Evolutionary conservation across 2,329 filamentous ascomycete genomes (phyloP), one percentile per base, ranked within the genome.

Genomic region (Tolypocladium amazonense): DNA sequence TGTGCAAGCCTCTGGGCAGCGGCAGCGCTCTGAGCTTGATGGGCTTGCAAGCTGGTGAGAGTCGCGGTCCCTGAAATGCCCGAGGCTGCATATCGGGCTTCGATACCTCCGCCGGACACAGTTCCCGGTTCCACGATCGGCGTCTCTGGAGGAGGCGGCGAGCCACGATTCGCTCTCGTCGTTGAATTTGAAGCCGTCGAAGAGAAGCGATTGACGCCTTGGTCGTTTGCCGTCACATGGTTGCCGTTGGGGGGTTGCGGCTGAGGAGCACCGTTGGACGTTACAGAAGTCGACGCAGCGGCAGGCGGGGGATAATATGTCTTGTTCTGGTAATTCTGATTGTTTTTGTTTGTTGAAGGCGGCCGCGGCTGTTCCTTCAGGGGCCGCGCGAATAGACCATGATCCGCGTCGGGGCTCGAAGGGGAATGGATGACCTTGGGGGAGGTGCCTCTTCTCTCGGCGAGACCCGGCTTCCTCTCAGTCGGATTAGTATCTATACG

Each of bases 141-240:
- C 0, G 94, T 97, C 72, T 97, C 93, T 11, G 94, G 94, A 1
- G 94, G 94, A 5, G 94, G 93, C 6, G 94, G 94, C 35, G 93
- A 97, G 52, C 94, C 94, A 66, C 94, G 84, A 69, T 89, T 92
- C 25, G 94, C 94, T 64, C 90, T 86, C 2, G 93, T 97, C 0
- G 94, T 99, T 2, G 92, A 96, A 15, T 87, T 96, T 0, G 94
- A 97, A 18, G 93, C 92, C 9, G 90, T 96, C 2, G 93, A 97
- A 14, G 82, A 80, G 65, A 86, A 85, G 53, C 85, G 80, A 68
- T 83, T 86, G 63, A 88, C 80, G 37, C 77, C 76, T 57, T 67
- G 75, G n/a, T 81, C 77, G 35, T 68, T 68, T n/a, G 75, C 72
- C 69, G 62, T 66, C 25, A 65, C 55, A 47, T 69, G 64, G 60